These are phyloP conservation scores for Astrocystis sublimbata DNA, from an alignment of 495 filamentous ascomycete genomes.

Conservation along the genomic window DNA sequence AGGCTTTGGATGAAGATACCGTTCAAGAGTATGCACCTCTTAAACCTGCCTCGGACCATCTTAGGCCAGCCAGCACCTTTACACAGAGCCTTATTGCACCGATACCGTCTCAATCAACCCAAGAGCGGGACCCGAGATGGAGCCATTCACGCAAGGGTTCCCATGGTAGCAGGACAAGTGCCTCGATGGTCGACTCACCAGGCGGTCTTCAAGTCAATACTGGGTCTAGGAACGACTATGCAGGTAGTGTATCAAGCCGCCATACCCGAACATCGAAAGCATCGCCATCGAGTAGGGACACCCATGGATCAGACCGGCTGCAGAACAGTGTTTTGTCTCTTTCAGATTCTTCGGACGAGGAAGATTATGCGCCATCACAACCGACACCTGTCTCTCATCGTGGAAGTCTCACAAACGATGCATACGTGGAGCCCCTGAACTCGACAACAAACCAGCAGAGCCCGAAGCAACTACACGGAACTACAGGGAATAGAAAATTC, in stretches of 20 bases:
- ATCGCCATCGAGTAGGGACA: constrained; percentile 45
- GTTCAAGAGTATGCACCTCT: constrained; percentile 12
- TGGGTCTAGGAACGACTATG: constrained; percentile 35
- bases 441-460: constrained; percentile 20
- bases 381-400: constrained; percentile 23
- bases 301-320: constrained; percentile 47
- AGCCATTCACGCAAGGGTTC: constrained; percentile 33
- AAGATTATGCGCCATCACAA: constrained; percentile 31
- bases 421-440: neutral
- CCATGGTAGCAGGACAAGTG: constrained; percentile 26
- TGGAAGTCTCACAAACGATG: constrained; percentile 23
- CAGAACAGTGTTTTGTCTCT: constrained; percentile 50
- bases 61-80: constrained; percentile 23
- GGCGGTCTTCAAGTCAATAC: constrained; percentile 27
- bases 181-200: constrained; percentile 27
- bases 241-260: constrained; percentile 50
- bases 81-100: constrained; percentile 28
- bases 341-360: constrained; percentile 51
- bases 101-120: constrained; percentile 13
- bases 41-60: constrained; percentile 19
- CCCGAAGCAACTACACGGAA: constrained; percentile 16
- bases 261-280: constrained; percentile 54
- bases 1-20: constrained; percentile 30
- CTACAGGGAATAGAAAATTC: constrained; percentile 3
- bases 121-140: constrained; percentile 17